Percentiles rank a stretch among this genome's conserved stretches.
These are phyloP conservation scores for Extremus antarcticus DNA, from an alignment of 495 filamentous ascomycete genomes.

Conservation along the genomic window DNA sequence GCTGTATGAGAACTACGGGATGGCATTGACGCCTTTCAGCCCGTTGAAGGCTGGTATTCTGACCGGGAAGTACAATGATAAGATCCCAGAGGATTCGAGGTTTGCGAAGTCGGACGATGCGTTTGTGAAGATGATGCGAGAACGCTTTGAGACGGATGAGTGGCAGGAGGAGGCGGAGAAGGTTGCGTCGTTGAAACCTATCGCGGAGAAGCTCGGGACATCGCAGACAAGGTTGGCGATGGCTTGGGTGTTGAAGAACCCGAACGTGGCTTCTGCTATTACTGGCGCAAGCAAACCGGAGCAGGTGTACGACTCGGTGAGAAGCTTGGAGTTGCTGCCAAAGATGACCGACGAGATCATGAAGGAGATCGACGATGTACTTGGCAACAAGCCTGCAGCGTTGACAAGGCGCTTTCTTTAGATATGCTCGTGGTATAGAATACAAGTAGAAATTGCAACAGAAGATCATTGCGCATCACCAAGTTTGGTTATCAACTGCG, in stretches of 20 bases:
- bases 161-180: constrained; percentile 37
- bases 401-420: constrained; percentile 20
- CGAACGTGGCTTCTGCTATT: constrained; percentile 62
- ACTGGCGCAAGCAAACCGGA: constrained; percentile 61
- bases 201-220: constrained; percentile 58
- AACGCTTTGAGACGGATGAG: constrained; percentile 32
- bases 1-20: constrained; percentile 51
- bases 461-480: neutral
- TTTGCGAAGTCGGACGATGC: constrained; percentile 35
- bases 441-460: neutral
- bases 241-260: constrained; percentile 72
- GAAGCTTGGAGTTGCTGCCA: constrained; percentile 48
- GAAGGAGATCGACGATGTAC: constrained; percentile 55
- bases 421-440: neutral
- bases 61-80: constrained; percentile 73
- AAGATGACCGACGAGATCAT: constrained; percentile 57
- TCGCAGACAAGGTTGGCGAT: constrained; percentile 57
- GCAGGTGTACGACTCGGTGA: constrained; percentile 63
- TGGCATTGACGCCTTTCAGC: constrained; percentile 64
- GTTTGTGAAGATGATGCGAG: constrained; percentile 39
- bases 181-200: constrained; percentile 36
- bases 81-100: constrained; percentile 46
- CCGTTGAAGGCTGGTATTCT: constrained; percentile 64
- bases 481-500: neutral
- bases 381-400: constrained; percentile 51